Evolutionary conservation across 2,329 filamentous ascomycete species (phyloP).

Genomic region (Sordariomycetes sp.): DNA sequence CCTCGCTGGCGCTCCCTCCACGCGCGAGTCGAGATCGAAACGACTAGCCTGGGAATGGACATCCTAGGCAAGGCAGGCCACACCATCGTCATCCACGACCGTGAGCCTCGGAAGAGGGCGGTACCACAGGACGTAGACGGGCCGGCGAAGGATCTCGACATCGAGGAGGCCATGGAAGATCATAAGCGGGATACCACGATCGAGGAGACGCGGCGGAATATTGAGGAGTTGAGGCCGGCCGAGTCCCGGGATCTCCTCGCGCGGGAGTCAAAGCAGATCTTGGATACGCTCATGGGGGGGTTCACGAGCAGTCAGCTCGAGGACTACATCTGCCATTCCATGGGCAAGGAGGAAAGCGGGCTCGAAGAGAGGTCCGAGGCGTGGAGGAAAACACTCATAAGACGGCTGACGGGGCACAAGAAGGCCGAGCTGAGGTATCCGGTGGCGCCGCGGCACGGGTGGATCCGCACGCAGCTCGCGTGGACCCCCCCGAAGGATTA

Average conservation of each 20-base stretch:
- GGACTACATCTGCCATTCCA: constrained; percentile 20
- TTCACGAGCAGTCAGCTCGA: constrained; percentile 33
- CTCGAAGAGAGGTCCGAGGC: background rate
- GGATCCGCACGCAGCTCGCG: constrained; percentile 24
- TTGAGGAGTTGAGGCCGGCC: constrained; percentile 32
- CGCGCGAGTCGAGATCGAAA: constrained; percentile 1
- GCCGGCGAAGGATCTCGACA: constrained; percentile 11
- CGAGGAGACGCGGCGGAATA: constrained; percentile 26
- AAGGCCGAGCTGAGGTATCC: background rate
- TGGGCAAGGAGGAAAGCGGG: background rate
- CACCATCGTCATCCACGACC: constrained; percentile 32
- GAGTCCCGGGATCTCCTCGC: constrained; percentile 21
- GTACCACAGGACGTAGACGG: constrained; percentile 5
- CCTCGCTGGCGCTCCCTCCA: background rate
- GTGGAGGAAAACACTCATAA: background rate
- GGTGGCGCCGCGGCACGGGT: constrained; percentile 16
- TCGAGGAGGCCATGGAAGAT: constrained; percentile 17
- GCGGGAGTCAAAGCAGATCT: constrained; percentile 26
- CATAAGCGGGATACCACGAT: constrained; percentile 12
- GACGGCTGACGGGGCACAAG: constrained; percentile 1
- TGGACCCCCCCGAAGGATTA: constrained; percentile 24
- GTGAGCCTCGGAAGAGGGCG: constrained; percentile 2
- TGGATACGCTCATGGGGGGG: constrained; percentile 22
- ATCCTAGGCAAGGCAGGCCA: constrained; percentile 23
- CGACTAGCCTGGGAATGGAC: constrained; percentile 13